Evolutionary conservation across 768 basidiomycete species (phyloP).

Genomic region (Xerocomus brunneocitrinus): DNA sequence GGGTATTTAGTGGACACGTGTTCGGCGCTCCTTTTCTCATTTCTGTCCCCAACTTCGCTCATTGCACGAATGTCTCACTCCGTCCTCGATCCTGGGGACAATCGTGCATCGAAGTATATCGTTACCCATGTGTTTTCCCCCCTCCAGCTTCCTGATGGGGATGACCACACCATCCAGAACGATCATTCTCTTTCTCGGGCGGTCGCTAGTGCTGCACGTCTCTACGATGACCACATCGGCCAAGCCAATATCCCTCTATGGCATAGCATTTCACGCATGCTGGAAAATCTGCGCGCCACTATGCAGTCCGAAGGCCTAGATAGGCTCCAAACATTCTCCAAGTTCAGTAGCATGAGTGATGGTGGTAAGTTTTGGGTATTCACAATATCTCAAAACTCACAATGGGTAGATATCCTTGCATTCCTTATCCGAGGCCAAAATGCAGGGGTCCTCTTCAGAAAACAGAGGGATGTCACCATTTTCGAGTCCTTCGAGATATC

Average conservation of each 20-base stretch:
- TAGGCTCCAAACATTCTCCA: not conserved
- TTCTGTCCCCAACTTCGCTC: too few relatives aligned
- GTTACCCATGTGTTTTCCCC: not conserved
- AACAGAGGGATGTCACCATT: constrained; percentile 8
- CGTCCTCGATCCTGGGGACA: not conserved
- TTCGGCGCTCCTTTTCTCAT: too few relatives aligned
- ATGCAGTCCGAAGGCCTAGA: not conserved
- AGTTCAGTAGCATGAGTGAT: not conserved
- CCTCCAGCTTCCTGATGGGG: not conserved
- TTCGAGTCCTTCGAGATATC: constrained; percentile 38
- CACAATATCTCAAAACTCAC: not conserved
- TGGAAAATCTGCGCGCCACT: not conserved
- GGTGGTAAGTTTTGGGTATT: constrained; percentile 17
- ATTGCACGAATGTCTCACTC: not conserved
- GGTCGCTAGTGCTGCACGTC: not conserved
- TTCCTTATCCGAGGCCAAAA: constrained; percentile 44
- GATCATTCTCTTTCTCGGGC: not conserved
- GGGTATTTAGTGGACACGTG: too few relatives aligned
- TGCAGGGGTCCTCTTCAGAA: constrained; percentile 39
- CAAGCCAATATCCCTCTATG: not conserved
- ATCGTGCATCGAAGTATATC: not conserved
- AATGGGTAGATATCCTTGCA: constrained; percentile 32
- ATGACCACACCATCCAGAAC: not conserved
- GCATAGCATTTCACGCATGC: not conserved
- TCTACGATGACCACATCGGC: not conserved